Evolutionary conservation across 139 green algal species (phyloP), one percentile per base, ranked within the genome.

Genomic region (Raphidocelis subcapitata): DNA sequence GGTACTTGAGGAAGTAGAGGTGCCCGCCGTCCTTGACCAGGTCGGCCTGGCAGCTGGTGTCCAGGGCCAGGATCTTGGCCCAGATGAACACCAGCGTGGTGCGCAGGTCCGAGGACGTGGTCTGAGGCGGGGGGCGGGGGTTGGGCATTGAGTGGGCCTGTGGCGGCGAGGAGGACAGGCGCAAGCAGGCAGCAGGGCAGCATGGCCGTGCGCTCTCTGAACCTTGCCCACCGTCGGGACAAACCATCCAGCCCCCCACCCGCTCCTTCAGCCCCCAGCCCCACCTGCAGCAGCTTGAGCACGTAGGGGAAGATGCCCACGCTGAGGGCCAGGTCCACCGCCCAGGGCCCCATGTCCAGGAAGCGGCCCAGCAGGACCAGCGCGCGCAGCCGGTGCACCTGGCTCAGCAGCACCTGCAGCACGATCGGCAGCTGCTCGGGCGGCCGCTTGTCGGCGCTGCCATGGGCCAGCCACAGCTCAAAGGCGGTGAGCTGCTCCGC

Each of bases 241-340:
- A 63, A 16, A 56, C 16, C 49, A 56, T 16, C 16, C 49, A 56
- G 18, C 18, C 49, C 49, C 49, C 16, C 49, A 56, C 16, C 49
- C 49, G 18, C 49, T n/a, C 16, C 16, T 56, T 16, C 49, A 56
- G 49, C 18, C 16, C 16, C 49, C 18, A 16, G 16, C 5, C 31
- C 26, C 59, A 72, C 47, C 62, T 72, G 81, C 79, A 99, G 90
- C 74, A 99, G 88, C 87, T 99, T 99, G 51, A 99, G 87, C 52
- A 99, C 95, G 77, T 99, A 99, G 10, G 96, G 96, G 82, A 99
- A 99, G 67, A 99, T 98, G 77, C 96, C 96, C 10, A 99, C 96
- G 3, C 81, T 94, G 33, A 99, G 86, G 15, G 96, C 95, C 49
- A 98, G 86, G 81, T 98, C 95, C 49, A 99, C 96, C 0, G 95